Base-by-base conservation (phyloP, 768 basidiomycete genomes). In the Kondoa malvinella region DNA sequence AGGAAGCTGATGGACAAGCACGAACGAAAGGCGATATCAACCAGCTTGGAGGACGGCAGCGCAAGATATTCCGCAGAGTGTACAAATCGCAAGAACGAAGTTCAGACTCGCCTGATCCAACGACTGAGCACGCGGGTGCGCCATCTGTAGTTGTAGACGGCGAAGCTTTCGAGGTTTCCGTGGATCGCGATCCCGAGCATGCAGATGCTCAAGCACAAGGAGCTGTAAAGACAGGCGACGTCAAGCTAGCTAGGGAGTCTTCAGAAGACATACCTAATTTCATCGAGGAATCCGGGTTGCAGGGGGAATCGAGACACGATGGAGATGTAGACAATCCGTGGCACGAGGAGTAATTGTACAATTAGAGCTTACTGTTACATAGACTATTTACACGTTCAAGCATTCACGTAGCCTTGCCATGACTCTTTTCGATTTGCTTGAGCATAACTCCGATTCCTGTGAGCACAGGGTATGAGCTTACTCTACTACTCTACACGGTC, bases 1-100 rank as follows among this genome's bases (percentile, higher is more conserved):
- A 83, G 69, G 75, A 72, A 67, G 82, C 30, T 3, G 61, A 63
- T 17, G 61, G 15, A 33, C 16, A 63, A 27, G 33, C 14, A 8
- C 61, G 61, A 33, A 12, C 3, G 8, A 17, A 27, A 8, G 61
- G 61, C 61, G 61, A 63, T 4, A 32, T 32, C 27, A 32, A 30
- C 27, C 29, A 30, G 61, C 61, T 63, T 3, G 61, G 61, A 27
- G 61, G 61, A 3, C 61, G 61, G 14, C 61, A 63, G 61, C 61
- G 61, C 29, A 63, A 63, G n/a, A 29, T 63, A 17, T 63, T 31
- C n/a, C 15, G 30, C 29, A 27, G 32, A 17, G 31, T 31, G 27
- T 63, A 34, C 29, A 15, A 31, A 2, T 29, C 61, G 12, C 14
- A 25, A 25, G 58, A 8, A 31, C n/a, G n/a, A n/a, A n/a, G n/a